phyloP scores from a whole-genome alignment of 2,329 filamentous ascomycete genomes.

The Myriosclerotinia duriaeana region DNA sequence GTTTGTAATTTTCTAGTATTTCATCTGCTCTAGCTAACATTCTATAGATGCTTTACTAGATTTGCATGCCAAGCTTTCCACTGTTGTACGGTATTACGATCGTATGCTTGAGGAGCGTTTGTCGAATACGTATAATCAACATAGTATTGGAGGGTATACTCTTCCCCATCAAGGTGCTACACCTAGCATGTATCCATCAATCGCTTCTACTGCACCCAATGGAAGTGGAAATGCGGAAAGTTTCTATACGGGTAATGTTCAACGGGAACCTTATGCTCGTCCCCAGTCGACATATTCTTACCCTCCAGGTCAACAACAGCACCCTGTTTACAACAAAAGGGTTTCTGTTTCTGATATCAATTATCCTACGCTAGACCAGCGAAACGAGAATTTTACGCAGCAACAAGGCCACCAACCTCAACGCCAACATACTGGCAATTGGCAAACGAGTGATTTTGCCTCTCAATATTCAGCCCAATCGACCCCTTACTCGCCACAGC shows the following conservation, averaged over 20 bases:
- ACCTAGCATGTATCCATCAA: constrained; percentile 67
- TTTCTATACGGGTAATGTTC: constrained; percentile 73
- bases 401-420: constrained; percentile 48
- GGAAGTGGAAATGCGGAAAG: constrained; percentile 64
- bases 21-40: constrained; percentile 26
- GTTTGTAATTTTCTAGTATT: constrained; percentile 49
- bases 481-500: constrained; percentile 26
- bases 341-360: constrained; percentile 31
- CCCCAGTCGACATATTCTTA: constrained; percentile 55
- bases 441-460: constrained; percentile 44
- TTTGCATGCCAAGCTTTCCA: constrained; percentile 90
- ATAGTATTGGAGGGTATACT: constrained; percentile 66
- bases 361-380: constrained; percentile 32
- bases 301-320: constrained; percentile 48
- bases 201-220: constrained; percentile 55
- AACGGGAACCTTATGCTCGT: constrained; percentile 49
- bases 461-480: constrained; percentile 31
- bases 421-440: constrained; percentile 52
- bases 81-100: constrained; percentile 95
- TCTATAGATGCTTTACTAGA: constrained; percentile 82
- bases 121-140: constrained; percentile 87
- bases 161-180: constrained; percentile 52
- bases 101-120: constrained; percentile 95
- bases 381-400: constrained; percentile 32
- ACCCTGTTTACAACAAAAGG: constrained; percentile 41